Percentiles rank a stretch among this genome's conserved stretches.
Evolutionary conservation across 1,284 basidiomycete species (phyloP).

Genomic region (Taiwanofungus camphoratus): DNA sequence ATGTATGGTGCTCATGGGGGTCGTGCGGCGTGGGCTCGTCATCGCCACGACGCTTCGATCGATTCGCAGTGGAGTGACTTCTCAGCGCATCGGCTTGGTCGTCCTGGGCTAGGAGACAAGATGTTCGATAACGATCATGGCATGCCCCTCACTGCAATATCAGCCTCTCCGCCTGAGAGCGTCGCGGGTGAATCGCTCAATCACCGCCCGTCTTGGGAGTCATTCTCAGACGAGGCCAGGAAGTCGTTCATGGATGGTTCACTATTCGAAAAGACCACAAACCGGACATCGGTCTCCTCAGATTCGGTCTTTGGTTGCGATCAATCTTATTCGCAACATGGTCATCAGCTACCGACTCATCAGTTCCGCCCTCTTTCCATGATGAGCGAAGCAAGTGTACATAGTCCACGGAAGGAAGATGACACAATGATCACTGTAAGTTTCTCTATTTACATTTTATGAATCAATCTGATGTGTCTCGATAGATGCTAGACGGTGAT

Average conservation of each 20-base stretch:
- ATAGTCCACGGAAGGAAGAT: conserved; percentile 55
- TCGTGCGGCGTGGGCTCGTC: conserved; percentile 56
- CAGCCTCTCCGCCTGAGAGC: conserved; percentile 57
- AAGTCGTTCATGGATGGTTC: conserved; percentile 58
- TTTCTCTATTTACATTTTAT: conserved; percentile 7
- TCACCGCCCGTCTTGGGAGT: conserved; percentile 18
- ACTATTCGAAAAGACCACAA: conserved; percentile 58
- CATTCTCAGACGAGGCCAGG: conserved; percentile 20
- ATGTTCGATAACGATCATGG: conserved; percentile 72
- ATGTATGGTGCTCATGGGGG: conserved; percentile 45
- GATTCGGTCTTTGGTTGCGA: conserved; percentile 66
- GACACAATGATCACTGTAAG: conserved; percentile 77
- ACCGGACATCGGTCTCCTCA: conserved; percentile 43
- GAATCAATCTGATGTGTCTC: background rate
- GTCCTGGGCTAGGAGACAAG: conserved; percentile 80
- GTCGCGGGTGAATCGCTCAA: conserved; percentile 21
- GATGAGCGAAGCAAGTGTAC: conserved; percentile 45
- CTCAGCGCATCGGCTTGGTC: conserved; percentile 49
- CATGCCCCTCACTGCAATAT: conserved; percentile 58
- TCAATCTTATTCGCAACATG: conserved; percentile 27
- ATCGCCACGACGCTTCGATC: conserved; percentile 50
- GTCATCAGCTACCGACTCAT: conserved; percentile 23
- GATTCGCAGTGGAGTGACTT: conserved; percentile 66
- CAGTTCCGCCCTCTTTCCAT: conserved; percentile 62
- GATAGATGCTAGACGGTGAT: conserved; percentile 71